Evolutionary conservation across 805 yeast species (phyloP).

Genomic region (fission yeast (Schizosaccharomyces pombe)): DNA sequence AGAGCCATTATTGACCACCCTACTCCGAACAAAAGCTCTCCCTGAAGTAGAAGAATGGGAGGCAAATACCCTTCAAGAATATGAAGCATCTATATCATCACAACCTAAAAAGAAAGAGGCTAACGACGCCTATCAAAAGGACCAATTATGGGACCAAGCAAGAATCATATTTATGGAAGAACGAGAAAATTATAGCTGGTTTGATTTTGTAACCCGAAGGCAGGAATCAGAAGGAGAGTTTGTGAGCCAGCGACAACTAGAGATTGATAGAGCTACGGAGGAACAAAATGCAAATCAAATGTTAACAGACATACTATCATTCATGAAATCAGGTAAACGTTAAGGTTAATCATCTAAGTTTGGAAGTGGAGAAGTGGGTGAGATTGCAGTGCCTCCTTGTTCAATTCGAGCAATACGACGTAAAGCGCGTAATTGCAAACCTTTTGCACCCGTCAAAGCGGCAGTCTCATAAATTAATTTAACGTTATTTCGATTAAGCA

Average conservation of each 20-base stretch:
- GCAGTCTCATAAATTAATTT: conserved; percentile 1
- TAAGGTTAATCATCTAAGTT: not conserved
- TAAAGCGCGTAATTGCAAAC: not conserved
- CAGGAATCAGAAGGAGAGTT: not conserved
- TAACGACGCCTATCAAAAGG: not conserved
- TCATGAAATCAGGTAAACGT: not conserved
- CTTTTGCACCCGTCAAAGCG: conserved; percentile 1
- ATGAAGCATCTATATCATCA: not conserved
- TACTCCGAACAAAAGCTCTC: conserved; percentile 3
- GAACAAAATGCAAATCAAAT: not conserved
- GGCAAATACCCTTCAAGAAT: not conserved
- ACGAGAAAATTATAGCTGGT: not conserved
- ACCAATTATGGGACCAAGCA: not conserved
- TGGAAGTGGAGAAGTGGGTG: not conserved
- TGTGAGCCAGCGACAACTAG: not conserved
- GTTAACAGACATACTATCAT: not conserved
- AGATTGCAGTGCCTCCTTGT: not conserved
- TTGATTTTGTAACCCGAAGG: not conserved
- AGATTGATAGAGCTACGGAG: not conserved
- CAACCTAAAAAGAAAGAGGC: not conserved
- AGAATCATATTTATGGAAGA: not conserved
- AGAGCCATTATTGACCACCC: conserved; percentile 2
- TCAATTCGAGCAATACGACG: not conserved
- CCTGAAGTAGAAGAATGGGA: conserved; percentile 4
- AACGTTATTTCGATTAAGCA: not conserved